These are phyloP conservation scores for Eucalyptus polyanthemos DNA, from an alignment of 345 rosid species.

Conservation along the genomic window DNA sequence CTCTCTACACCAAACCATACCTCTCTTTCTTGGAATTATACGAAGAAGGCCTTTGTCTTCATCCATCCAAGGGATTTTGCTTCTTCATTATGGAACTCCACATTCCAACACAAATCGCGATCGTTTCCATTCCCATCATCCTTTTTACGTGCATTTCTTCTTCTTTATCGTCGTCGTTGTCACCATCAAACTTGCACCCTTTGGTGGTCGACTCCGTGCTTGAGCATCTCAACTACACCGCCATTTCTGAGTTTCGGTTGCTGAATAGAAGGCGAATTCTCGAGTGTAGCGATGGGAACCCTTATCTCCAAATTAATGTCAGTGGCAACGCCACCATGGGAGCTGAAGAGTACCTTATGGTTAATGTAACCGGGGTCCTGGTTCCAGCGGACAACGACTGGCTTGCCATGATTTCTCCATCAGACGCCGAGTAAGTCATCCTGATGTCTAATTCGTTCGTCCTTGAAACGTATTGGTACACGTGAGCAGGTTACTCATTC, in stretches of 20 bases:
- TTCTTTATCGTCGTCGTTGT: neutral
- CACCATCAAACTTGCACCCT: slow-evolving; percentile 14
- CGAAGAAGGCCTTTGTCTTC: neutral
- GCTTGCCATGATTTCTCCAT: slow-evolving; percentile 72
- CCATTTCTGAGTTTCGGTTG: slow-evolving; percentile 33
- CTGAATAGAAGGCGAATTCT: slow-evolving; percentile 26
- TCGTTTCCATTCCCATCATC: neutral
- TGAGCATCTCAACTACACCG: slow-evolving; percentile 29
- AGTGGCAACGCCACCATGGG: slow-evolving; percentile 1
- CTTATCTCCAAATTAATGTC: slow-evolving; percentile 13
- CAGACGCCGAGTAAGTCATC: slow-evolving; percentile 23
- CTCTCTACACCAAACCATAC: neutral
- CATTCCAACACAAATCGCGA: neutral
- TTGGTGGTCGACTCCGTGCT: slow-evolving; percentile 2
- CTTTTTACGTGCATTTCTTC: neutral
- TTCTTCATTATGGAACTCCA: neutral
- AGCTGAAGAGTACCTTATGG: slow-evolving; percentile 21
- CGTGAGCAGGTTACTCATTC: neutral
- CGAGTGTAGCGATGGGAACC: slow-evolving; percentile 11
- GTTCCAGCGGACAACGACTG: slow-evolving; percentile 23
- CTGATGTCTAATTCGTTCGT: neutral
- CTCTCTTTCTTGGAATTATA: neutral
- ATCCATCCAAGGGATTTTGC: neutral
- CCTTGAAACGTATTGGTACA: neutral
- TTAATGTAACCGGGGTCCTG: slow-evolving; percentile 34